Base-by-base conservation (phyloP, 352 stramenopile species). In the Globisporangium canariense region DNA sequence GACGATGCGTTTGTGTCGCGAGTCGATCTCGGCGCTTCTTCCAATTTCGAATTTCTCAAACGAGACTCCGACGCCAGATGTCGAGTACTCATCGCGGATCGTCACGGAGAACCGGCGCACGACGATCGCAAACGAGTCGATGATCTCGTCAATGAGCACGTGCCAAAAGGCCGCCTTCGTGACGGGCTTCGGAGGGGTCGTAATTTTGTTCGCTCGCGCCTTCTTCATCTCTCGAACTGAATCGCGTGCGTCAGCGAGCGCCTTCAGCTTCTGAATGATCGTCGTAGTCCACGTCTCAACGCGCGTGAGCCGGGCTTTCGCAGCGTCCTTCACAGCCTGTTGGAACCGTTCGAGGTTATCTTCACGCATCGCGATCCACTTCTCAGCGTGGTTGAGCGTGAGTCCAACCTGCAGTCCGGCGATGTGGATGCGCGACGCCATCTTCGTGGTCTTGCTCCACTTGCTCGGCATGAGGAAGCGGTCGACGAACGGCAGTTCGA, bases 301-400 rank as follows among this genome's bases (percentile, higher is more conserved):
- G 18, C 75, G 74, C 22, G 74, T 68, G 5, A 93, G 50, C 11
- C 88, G 79, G 10, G 66, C 69, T 20, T 56, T 73, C 36, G 76
- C 81, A 0, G 88, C 88, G 46, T 83, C 70, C n/a, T 76, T 73
- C 18, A 93, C 61, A 0, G 81, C 78, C 34, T 89, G 67, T 20
- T 79, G 60, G 56, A 80, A 79, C 22, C 85, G 81, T 46, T 70
- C 69, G 7, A 69, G 53, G 72, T 95, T 95, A 43, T 93, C 74
- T 38, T 89, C 73, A 32, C 65, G 71, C 53, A 77, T 77, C 75
- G 77, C 89, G 65, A 92, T 84, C 88, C 88, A 96, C 46, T 90
- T 86, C 67, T 90, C 79, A 0, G 86, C 79, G 32, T 74, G 51
- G 52, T 94, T 81, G 16, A 91, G 72, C 47, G 64, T 75, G 30